Percentiles rank a stretch among this genome's conserved stretches.
These are phyloP conservation scores for Mucor piriformis DNA, from an alignment of 371 early-diverging fungal genomes.

Conservation along the genomic window DNA sequence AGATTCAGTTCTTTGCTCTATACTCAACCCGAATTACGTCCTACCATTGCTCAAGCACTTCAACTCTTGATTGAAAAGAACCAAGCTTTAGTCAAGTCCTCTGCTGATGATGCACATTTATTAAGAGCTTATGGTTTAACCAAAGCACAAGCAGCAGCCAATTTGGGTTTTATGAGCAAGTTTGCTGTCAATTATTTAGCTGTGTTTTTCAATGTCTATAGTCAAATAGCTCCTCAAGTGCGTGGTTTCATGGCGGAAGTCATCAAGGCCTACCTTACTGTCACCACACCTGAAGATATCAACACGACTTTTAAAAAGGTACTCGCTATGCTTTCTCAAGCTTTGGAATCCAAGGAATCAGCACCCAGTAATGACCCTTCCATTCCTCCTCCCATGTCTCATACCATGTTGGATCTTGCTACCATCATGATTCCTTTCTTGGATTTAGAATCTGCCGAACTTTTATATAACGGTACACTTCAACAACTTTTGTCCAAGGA, in stretches of 20 bases:
- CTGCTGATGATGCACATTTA: constrained; percentile 54
- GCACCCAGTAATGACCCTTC: constrained; percentile 38
- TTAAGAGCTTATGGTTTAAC: constrained; percentile 59
- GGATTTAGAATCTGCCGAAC: constrained; percentile 55
- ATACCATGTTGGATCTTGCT: constrained; percentile 78
- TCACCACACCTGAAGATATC: constrained; percentile 62
- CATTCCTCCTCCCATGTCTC: constrained; percentile 66
- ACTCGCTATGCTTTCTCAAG: constrained; percentile 66
- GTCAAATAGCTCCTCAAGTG: constrained; percentile 65
- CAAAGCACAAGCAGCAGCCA: constrained; percentile 59
- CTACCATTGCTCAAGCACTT: constrained; percentile 78
- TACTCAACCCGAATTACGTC: constrained; percentile 76
- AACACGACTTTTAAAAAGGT: constrained; percentile 66
- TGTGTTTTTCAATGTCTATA: constrained; percentile 84
- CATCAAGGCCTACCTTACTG: constrained; percentile 68
- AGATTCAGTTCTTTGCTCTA: constrained; percentile 69
- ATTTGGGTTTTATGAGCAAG: constrained; percentile 63
- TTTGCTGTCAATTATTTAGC: constrained; percentile 77
- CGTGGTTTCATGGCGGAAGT: constrained; percentile 76
- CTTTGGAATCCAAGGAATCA: constrained; percentile 46
- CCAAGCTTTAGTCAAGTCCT: constrained; percentile 49
- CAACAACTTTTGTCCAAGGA: constrained; percentile 60
- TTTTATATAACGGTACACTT: constrained; percentile 62
- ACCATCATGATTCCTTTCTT: constrained; percentile 77
- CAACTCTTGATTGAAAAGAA: constrained; percentile 75